phyloP scores from a whole-genome alignment of 768 basidiomycete species.

The Mycena albidolilacea region DNA sequence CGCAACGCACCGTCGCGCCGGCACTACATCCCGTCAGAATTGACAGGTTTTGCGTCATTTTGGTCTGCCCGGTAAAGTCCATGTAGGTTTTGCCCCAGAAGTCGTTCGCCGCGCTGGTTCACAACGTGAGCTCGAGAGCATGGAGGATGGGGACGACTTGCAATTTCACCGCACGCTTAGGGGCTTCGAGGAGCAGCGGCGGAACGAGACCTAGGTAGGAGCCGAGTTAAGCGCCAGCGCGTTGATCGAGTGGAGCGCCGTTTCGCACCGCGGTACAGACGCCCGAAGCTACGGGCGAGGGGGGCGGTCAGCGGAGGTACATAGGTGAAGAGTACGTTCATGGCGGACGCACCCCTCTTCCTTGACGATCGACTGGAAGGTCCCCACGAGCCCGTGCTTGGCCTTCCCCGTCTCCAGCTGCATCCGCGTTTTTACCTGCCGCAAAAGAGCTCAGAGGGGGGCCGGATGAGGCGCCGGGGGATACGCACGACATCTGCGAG shows the following conservation, averaged over 20 bases:
- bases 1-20: slow-evolving; percentile 79
- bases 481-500: slow-evolving; percentile 85
- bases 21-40: slow-evolving; percentile 93
- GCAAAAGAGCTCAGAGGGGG: slow-evolving; percentile 7
- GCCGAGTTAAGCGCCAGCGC: not conserved
- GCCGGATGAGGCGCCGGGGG: slow-evolving; percentile 13
- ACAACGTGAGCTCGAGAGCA: too few relatives aligned
- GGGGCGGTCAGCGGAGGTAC: not conserved
- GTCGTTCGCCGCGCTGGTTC: slow-evolving; percentile 83
- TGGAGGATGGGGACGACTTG: slow-evolving; percentile 50
- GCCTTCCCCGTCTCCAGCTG: slow-evolving; percentile 93
- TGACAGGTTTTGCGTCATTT: slow-evolving; percentile 93
- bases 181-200: slow-evolving; percentile 95
- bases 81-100: slow-evolving; percentile 94
- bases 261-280: slow-evolving; percentile 86
- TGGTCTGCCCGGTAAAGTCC: slow-evolving; percentile 71
- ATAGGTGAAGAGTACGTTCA: not conserved
- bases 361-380: slow-evolving; percentile 85
- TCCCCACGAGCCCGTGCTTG: slow-evolving; percentile 84
- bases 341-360: slow-evolving; percentile 84
- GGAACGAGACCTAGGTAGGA: slow-evolving; percentile 83
- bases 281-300: slow-evolving; percentile 66
- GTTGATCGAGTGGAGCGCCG: slow-evolving; percentile 15
- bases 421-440: slow-evolving; percentile 97
- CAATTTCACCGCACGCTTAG: slow-evolving; percentile 98